phyloP scores from a whole-genome alignment of 148 eudicot species.

The Bassia scoparia region DNA sequence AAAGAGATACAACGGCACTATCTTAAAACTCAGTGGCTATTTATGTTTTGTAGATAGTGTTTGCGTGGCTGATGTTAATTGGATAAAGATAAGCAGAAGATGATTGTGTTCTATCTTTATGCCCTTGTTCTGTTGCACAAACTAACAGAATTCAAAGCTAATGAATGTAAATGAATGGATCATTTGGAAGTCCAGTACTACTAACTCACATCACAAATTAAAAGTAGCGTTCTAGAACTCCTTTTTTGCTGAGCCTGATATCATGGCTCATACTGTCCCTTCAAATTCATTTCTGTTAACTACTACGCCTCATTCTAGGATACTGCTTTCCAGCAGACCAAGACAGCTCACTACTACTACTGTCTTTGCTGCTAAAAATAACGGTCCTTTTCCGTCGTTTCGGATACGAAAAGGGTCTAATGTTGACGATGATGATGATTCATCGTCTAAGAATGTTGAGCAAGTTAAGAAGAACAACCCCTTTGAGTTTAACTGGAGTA shows the following conservation, averaged over 20 bases:
- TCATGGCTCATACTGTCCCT: constrained; percentile 64
- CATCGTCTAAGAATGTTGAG: constrained; percentile 9
- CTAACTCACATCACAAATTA: constrained; percentile 1
- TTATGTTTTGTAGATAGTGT: constrained; percentile 39
- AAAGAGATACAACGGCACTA: background rate
- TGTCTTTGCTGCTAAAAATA: constrained; percentile 46
- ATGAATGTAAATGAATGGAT: constrained; percentile 6
- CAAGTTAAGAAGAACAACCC: constrained; percentile 32
- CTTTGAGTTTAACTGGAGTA: constrained; percentile 51
- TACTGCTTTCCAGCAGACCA: constrained; percentile 23
- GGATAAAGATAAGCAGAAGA: constrained; percentile 30
- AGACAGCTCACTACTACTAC: constrained; percentile 35
- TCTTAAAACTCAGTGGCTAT: constrained; percentile 25
- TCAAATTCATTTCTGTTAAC: constrained; percentile 60
- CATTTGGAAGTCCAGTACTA: background rate
- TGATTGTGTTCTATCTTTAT: constrained; percentile 4
- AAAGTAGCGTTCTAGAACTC: background rate
- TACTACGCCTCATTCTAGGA: constrained; percentile 47
- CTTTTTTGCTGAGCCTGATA: too few species aligned
- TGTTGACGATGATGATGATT: too few species aligned
- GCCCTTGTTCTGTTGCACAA: constrained; percentile 2
- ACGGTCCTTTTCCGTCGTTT: constrained; percentile 31
- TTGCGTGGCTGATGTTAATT: constrained; percentile 53
- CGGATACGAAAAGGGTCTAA: constrained; percentile 27
- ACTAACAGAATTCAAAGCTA: background rate